Evolutionary conservation across 352 stramenopile genomes (phyloP), one percentile per base, ranked within the genome.

Genomic region (Globisporangium canariense): DNA sequence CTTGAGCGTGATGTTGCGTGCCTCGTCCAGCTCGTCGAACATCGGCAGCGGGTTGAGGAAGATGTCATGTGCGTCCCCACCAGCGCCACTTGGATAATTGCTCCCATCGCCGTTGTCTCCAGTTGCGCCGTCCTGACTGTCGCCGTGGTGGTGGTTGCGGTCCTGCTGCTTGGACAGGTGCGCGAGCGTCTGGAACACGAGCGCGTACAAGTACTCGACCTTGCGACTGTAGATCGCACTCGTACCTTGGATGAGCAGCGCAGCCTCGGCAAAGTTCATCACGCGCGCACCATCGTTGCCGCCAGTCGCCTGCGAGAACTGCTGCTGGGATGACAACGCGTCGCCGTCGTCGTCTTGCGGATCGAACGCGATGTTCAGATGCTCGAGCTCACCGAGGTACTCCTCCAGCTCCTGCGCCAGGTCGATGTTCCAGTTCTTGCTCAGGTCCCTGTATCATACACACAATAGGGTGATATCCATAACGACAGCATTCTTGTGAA

Each of bases 211-310:
- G 66, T 98, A 97, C 74, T 98, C 93, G 41, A 98, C 93, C 70
- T 98, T 98, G 66, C 93, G 88, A 63, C 89, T 96, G 81, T 98
- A 98, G 54, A 98, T 93, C 79, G 96, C 77, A 18, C 81, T 91
- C 52, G 93, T 97, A 57, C 95, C 95, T 58, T 98, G 93, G 58
- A 98, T 91, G 57, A 98, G 78, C 46, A 98, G 71, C 47, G 95
- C 95, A 0, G 95, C 95, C 57, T 97, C 82, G 3, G 93, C 89
- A 81, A 98, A 98, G 70, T 98, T 98, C 65, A 96, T 90, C 36
- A 83, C 67, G 11, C 62, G 65, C 45, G 57, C 50, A n/a, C 25
- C 20, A 22, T 40, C 28, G 5, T 13, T 14, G 41, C 57, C 63
- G 11, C 22, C 83, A 76, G 68, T 14, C 14, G n/a, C 41, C 49